Percentiles rank a stretch among this genome's conserved stretches.
phyloP scores from a whole-genome alignment of 345 rosid genomes.

The Citrus cavaleriei region DNA sequence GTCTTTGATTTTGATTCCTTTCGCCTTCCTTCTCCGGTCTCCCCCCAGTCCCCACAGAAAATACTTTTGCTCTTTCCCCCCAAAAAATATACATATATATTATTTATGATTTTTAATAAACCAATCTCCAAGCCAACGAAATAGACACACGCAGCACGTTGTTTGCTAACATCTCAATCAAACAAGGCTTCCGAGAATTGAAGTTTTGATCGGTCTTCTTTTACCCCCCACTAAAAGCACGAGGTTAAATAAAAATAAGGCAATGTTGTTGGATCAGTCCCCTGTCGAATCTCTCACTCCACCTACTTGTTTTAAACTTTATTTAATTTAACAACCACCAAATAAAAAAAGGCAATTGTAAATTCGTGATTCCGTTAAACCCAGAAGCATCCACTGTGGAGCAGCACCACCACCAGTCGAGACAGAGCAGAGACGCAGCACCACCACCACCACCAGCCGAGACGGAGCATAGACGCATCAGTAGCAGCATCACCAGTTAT shows the following conservation, averaged over 20 bases:
- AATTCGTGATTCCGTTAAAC: neutral
- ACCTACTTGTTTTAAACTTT: neutral
- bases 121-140: neutral
- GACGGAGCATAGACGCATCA: no score
- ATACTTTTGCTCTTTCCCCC: no score
- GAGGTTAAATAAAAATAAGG: no score
- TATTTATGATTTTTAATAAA: no score
- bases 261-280: no score
- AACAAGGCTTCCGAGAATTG: neutral
- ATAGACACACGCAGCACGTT: constrained; percentile 5
- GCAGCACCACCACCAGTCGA: no score
- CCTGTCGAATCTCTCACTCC: neutral
- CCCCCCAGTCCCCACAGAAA: neutral
- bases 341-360: neutral
- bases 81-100: neutral
- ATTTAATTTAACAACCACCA: no score
- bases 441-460: no score
- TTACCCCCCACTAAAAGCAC: no score
- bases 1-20: constrained; percentile 34
- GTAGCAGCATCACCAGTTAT: no score
- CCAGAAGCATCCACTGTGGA: neutral
- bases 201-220: neutral
- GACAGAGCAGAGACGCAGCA: no score
- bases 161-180: neutral
- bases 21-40: neutral